Percentiles rank a stretch among this genome's conserved stretches.
Conservation (phyloP, 768 basidiomycete genomes). For the Boletus pseudo-olivaceus region DNA sequence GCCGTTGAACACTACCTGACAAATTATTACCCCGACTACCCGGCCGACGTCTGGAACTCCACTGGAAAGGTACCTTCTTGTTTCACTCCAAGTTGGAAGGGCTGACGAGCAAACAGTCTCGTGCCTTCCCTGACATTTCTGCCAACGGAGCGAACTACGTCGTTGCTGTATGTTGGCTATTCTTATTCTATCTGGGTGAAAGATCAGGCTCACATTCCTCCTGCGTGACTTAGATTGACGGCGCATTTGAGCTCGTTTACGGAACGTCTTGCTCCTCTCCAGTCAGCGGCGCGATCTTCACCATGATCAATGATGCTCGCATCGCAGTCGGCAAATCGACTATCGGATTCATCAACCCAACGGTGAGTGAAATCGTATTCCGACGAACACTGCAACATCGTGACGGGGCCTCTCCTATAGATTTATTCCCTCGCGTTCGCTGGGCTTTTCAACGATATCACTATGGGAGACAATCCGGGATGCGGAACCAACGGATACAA, state of each 20-base stretch:
- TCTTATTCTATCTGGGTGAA: not conserved
- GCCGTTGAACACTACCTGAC: constrained; percentile 31
- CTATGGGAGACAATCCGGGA: constrained; percentile 22
- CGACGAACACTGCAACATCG: not conserved
- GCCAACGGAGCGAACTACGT: constrained; percentile 35
- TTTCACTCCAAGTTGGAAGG: constrained; percentile 21
- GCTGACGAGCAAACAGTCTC: constrained; percentile 35
- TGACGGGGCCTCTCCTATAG: not conserved
- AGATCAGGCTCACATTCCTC: not conserved
- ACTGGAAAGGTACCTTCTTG: constrained; percentile 14
- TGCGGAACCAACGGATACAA: constrained; percentile 28
- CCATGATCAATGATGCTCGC: constrained; percentile 37
- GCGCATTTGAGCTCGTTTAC: constrained; percentile 29
- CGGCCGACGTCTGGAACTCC: constrained; percentile 23
- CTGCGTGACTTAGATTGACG: constrained; percentile 29
- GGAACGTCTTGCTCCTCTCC: constrained; percentile 37
- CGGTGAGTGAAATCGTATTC: constrained; percentile 34
- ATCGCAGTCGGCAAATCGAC: constrained; percentile 30
- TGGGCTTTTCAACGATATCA: constrained; percentile 20
- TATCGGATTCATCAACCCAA: constrained; percentile 44
- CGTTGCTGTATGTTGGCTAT: constrained; percentile 10
- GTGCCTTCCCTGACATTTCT: constrained; percentile 36
- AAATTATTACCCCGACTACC: constrained; percentile 28
- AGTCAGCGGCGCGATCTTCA: constrained; percentile 28
- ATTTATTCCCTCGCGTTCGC: constrained; percentile 18